Conservation (phyloP, 208 protist species). For the Crithidia mellificae region DNA sequence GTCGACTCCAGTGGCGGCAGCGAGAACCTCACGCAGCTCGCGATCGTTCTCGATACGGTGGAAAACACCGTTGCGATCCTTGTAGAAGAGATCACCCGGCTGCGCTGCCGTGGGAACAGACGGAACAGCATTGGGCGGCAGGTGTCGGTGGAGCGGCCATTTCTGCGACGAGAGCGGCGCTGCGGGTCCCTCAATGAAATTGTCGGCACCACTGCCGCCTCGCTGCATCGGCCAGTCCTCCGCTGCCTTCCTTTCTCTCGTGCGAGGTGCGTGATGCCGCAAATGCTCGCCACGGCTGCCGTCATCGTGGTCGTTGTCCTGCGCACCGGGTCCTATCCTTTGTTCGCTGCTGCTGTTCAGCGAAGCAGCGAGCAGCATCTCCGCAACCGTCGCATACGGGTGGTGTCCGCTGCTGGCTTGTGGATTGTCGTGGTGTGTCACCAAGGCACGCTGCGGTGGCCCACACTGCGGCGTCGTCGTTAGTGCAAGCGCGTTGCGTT, state of each 20-base stretch:
- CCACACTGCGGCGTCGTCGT: too few species aligned
- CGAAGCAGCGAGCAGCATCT: neutral
- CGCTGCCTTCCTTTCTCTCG: neutral
- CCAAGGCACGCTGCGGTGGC: neutral
- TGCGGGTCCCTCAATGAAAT: too few species aligned
- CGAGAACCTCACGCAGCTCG: constrained; percentile 14
- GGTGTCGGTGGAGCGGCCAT: neutral
- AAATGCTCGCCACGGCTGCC: neutral
- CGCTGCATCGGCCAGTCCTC: too few species aligned
- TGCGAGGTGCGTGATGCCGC: neutral
- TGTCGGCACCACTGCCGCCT: too few species aligned
- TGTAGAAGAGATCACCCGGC: constrained; percentile 31
- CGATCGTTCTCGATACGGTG: constrained; percentile 17
- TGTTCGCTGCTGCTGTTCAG: too few species aligned
- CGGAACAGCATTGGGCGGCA: neutral
- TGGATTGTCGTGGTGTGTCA: neutral
- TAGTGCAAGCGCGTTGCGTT: too few species aligned
- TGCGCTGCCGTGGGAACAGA: constrained; percentile 7
- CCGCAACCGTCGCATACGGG: neutral
- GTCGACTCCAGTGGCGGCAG: neutral
- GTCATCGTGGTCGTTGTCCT: neutral
- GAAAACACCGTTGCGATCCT: constrained; percentile 14
- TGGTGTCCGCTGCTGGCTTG: neutral
- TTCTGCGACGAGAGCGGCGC: too few species aligned
- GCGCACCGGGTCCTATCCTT: too few species aligned